A percentile compares a stretch with the other conserved stretches of the same genome.
Conservation (phyloP, 2,329 filamentous ascomycete genomes). For the Aspergillus sp. region DNA sequence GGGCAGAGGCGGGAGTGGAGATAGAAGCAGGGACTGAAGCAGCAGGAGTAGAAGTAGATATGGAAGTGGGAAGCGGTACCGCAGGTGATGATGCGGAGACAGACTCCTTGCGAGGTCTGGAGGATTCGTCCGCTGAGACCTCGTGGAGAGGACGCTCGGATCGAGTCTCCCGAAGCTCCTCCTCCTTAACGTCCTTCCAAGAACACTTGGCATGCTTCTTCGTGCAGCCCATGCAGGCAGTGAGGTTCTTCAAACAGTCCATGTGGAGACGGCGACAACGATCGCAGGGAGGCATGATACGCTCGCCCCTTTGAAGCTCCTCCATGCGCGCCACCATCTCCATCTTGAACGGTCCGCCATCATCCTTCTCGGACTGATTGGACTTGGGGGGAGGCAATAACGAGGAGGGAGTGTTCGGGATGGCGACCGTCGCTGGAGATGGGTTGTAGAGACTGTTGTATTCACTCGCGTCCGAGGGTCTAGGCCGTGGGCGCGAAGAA, state of each 20-base stretch:
- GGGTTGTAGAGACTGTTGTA: conserved; percentile 36
- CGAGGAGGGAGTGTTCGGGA: conserved; percentile 49
- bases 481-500: conserved; percentile 24
- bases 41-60: conserved; percentile 2
- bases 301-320: conserved; percentile 63
- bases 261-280: conserved; percentile 72
- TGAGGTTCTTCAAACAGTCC: conserved; percentile 78
- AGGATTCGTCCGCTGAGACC: conserved; percentile 9
- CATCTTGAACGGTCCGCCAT: conserved; percentile 53
- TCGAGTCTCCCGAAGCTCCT: conserved; percentile 48
- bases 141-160: conserved; percentile 8
- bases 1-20: not conserved
- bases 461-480: conserved; percentile 25
- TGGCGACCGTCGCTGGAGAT: conserved; percentile 44
- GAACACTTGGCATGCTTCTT: conserved; percentile 85
- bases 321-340: conserved; percentile 72
- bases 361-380: conserved; percentile 45
- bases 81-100: not conserved
- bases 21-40: conserved; percentile 4
- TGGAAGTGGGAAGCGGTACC: not conserved
- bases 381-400: conserved; percentile 45
- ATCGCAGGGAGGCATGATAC: conserved; percentile 76
- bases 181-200: conserved; percentile 73
- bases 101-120: conserved; percentile 2
- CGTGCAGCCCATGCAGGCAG: conserved; percentile 78